phyloP scores from a whole-genome alignment of 805 yeast species.

The Candida ficus region DNA sequence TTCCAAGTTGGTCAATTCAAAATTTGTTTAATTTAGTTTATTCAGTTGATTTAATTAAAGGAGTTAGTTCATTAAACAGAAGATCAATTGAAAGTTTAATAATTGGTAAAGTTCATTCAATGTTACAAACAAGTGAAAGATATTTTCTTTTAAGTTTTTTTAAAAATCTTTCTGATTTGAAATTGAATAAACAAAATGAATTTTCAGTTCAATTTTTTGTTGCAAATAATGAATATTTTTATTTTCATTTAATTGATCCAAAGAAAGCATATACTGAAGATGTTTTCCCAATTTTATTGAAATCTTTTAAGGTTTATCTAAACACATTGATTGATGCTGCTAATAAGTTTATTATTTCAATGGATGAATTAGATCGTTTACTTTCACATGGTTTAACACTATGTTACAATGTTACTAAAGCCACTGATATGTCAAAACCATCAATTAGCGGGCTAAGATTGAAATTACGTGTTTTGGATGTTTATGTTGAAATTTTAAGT shows the following conservation, averaged over 20 bases:
- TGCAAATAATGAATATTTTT: conserved; percentile 4
- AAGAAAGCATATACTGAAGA: background rate
- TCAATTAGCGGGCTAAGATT: background rate
- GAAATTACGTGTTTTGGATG: background rate
- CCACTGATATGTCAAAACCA: background rate
- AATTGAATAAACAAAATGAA: background rate
- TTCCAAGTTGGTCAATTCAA: conserved; percentile 1
- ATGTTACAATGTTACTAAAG: conserved; percentile 1
- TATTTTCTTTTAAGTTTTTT: conserved; percentile 1
- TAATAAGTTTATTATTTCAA: background rate
- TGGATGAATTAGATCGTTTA: background rate
- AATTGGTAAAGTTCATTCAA: background rate
- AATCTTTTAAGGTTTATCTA: background rate
- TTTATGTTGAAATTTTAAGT: background rate
- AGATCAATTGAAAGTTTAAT: background rate
- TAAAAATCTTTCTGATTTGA: conserved; percentile 1
- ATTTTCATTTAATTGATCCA: conserved; percentile 10
- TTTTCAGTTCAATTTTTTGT: background rate
- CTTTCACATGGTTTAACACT: conserved; percentile 4
- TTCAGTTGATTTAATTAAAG: conserved; percentile 1
- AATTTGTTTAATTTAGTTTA: conserved; percentile 1
- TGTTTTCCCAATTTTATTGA: background rate
- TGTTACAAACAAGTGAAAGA: conserved; percentile 1
- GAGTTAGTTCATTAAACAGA: background rate
- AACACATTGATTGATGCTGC: background rate